phyloP scores from a whole-genome alignment of 2,329 filamentous ascomycete species.

The Colletotrichum cordylinicola region DNA sequence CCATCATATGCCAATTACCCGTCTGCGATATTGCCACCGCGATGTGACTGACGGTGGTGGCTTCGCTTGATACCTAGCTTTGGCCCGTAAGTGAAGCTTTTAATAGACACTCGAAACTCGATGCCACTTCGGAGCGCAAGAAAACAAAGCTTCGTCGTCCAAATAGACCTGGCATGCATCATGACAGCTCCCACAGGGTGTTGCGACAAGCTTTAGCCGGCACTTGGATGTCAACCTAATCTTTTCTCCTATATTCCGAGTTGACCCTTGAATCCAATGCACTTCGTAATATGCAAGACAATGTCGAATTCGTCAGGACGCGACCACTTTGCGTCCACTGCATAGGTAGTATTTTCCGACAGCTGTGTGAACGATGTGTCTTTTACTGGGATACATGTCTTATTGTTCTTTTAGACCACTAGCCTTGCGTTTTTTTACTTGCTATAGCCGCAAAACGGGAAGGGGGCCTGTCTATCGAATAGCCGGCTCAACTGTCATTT shows the following conservation, averaged over 20 bases:
- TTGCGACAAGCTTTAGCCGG: neutral
- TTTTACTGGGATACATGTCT: neutral
- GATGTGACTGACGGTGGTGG: neutral
- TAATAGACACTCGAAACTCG: neutral
- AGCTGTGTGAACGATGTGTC: neutral
- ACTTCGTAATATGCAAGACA: neutral
- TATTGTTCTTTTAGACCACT: neutral
- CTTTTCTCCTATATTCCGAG: conserved; percentile 8
- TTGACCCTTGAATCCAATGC: neutral
- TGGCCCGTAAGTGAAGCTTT: neutral
- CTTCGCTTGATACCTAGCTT: neutral
- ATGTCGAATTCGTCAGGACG: neutral
- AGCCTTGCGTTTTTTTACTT: neutral
- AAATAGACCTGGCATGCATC: neutral
- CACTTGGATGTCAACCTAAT: neutral
- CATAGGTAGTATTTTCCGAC: neutral
- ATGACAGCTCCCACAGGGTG: neutral
- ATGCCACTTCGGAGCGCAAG: neutral
- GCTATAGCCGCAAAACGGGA: neutral
- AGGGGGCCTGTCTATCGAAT: neutral
- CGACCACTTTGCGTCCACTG: neutral
- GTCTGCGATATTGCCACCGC: neutral
- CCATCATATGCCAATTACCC: neutral
- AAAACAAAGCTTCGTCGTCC: neutral
- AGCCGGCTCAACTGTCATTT: neutral